These are phyloP conservation scores for Salix brachista DNA, from an alignment of 345 rosid species.

Conservation along the genomic window DNA sequence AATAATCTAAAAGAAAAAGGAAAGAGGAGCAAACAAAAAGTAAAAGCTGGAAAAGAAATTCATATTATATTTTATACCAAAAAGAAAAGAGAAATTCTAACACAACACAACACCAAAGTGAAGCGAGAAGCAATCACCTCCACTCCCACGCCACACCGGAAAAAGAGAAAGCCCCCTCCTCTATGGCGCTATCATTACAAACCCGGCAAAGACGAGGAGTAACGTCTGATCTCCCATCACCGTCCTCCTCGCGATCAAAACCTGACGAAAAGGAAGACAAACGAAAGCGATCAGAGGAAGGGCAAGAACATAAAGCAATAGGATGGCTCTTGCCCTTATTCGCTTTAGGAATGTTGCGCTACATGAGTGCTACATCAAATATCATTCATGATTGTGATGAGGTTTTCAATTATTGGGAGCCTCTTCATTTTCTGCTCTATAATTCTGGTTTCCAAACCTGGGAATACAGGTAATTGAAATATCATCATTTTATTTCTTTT, in stretches of 20 bases:
- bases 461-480: constrained; percentile 71
- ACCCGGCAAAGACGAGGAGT: constrained; percentile 67
- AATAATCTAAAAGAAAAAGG: too few species aligned
- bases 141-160: not conserved
- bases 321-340: constrained; percentile 74
- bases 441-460: constrained; percentile 93
- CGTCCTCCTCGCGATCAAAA: constrained; percentile 28
- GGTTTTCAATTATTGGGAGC: constrained; percentile 99
- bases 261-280: constrained; percentile 61
- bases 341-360: constrained; percentile 69
- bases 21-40: not conserved
- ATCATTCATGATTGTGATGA: constrained; percentile 97
- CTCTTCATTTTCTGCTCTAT: constrained; percentile 88
- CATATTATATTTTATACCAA: too few species aligned
- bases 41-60: not conserved
- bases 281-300: constrained; percentile 39
- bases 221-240: constrained; percentile 40
- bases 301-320: constrained; percentile 37
- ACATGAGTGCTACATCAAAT: constrained; percentile 97
- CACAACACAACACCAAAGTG: not conserved
- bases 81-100: too few species aligned
- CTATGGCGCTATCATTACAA: constrained; percentile 16
- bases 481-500: too few species aligned
- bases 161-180: not conserved
- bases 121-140: too few species aligned